phyloP scores from a whole-genome alignment of 2,329 filamentous ascomycete genomes.

The Diaporthe sp. region DNA sequence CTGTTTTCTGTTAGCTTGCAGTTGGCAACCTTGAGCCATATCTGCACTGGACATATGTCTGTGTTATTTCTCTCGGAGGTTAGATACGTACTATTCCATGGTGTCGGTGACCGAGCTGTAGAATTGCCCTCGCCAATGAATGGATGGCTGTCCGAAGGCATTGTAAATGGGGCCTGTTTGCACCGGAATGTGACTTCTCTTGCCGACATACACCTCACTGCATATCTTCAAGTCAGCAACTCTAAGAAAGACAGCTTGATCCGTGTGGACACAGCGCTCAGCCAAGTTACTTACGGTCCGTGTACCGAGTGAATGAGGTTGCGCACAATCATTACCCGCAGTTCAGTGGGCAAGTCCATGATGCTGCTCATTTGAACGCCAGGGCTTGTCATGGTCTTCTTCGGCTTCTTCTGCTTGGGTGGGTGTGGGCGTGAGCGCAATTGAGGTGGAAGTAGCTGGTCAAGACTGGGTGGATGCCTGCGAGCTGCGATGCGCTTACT shows the following conservation, averaged over 20 bases:
- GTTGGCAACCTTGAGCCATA: neutral
- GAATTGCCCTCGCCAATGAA: neutral
- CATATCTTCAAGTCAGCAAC: neutral
- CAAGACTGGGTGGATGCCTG: no score
- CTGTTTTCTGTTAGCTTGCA: neutral
- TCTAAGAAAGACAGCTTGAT: no score
- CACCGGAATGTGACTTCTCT: neutral
- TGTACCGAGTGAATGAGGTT: neutral
- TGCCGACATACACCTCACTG: slow-evolving; percentile 1
- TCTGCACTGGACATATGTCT: neutral
- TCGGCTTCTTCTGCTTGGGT: neutral
- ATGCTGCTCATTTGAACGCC: neutral
- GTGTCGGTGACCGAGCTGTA: neutral
- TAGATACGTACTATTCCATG: neutral
- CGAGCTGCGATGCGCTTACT: neutral
- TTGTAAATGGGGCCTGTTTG: neutral
- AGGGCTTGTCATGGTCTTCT: neutral
- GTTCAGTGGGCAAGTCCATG: neutral
- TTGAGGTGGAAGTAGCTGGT: no score
- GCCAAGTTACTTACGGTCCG: neutral
- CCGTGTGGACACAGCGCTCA: neutral
- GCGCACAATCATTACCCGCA: neutral
- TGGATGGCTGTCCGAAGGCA: neutral
- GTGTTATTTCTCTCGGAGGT: neutral
- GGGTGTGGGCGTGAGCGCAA: no score